Conservation (phyloP, 2,329 filamentous ascomycete species). For the Claviceps capensis region DNA sequence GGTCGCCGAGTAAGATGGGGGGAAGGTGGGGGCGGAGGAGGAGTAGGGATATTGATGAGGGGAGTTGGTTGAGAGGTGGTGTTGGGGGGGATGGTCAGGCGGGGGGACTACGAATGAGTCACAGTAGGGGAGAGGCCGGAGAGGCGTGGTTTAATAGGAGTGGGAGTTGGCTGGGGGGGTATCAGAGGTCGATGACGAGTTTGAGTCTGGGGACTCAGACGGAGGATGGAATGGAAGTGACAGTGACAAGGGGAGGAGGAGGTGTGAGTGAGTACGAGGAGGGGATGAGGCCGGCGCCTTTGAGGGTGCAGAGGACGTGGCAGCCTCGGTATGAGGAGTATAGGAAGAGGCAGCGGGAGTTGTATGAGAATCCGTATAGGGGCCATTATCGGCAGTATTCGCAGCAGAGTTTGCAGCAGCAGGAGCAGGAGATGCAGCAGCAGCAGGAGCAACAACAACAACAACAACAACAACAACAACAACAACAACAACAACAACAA, state of each 20-base stretch:
- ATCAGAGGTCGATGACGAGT: constrained; percentile 19
- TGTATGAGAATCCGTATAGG: neutral
- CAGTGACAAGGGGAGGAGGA: neutral
- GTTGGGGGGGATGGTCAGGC: neutral
- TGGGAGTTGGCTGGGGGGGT: constrained; percentile 18
- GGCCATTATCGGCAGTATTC: neutral
- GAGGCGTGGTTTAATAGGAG: constrained; percentile 17
- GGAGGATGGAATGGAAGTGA: constrained; percentile 13
- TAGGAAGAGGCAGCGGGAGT: constrained; percentile 3
- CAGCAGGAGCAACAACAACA: neutral
- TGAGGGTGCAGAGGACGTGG: constrained; percentile 2
- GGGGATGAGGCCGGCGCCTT: neutral
- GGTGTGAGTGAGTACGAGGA: neutral
- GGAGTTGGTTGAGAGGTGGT: constrained; percentile 20
- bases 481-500: constrained; percentile 3
- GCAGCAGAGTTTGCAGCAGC: neutral
- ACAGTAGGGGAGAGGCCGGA: neutral
- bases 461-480: neutral
- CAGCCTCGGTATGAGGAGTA: constrained; percentile 5
- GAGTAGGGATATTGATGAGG: neutral
- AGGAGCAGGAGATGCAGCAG: neutral
- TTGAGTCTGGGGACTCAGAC: constrained; percentile 14
- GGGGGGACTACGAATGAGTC: neutral
- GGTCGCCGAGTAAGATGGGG: constrained; percentile 8
- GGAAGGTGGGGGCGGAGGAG: neutral